phyloP scores from a whole-genome alignment of 768 basidiomycete species.

The Terana coerulea region DNA sequence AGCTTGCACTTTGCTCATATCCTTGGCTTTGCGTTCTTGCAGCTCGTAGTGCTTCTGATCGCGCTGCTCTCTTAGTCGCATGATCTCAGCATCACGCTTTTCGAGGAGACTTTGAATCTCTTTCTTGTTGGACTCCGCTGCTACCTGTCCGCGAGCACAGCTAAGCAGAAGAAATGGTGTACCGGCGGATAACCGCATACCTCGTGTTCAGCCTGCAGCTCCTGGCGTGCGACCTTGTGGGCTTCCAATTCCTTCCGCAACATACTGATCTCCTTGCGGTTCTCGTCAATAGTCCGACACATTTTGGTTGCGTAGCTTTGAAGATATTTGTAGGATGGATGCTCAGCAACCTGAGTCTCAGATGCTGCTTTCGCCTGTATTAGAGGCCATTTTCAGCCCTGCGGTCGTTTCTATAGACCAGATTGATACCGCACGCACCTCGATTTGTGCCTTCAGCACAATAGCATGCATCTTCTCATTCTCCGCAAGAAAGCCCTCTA shows the following conservation, averaged over 20 bases:
- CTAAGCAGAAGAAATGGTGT: too few species aligned
- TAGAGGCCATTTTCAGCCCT: neutral
- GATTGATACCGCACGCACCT: neutral
- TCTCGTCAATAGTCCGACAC: slow-evolving; percentile 39
- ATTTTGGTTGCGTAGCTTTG: slow-evolving; percentile 49
- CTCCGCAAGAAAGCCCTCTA: neutral
- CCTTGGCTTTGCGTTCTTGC: slow-evolving; percentile 64
- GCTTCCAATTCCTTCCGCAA: slow-evolving; percentile 43
- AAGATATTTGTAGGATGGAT: slow-evolving; percentile 52
- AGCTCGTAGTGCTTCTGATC: slow-evolving; percentile 66
- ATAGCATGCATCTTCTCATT: neutral
- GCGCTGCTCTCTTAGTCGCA: slow-evolving; percentile 66
- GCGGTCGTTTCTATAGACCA: neutral
- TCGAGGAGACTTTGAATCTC: slow-evolving; percentile 62
- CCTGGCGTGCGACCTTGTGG: slow-evolving; percentile 26
- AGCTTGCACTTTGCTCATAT: slow-evolving; percentile 52
- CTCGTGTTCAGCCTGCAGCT: slow-evolving; percentile 10
- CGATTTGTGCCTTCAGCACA: neutral
- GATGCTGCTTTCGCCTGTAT: slow-evolving; percentile 20
- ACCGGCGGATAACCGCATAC: slow-evolving; percentile 14
- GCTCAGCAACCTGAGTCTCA: slow-evolving; percentile 43
- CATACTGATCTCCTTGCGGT: slow-evolving; percentile 33
- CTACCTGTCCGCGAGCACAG: too few species aligned
- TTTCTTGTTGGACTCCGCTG: too few species aligned
- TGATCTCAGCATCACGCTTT: slow-evolving; percentile 60